Evolutionary conservation across 1,284 basidiomycete genomes (phyloP).

Genomic region (Fomes fomentarius): DNA sequence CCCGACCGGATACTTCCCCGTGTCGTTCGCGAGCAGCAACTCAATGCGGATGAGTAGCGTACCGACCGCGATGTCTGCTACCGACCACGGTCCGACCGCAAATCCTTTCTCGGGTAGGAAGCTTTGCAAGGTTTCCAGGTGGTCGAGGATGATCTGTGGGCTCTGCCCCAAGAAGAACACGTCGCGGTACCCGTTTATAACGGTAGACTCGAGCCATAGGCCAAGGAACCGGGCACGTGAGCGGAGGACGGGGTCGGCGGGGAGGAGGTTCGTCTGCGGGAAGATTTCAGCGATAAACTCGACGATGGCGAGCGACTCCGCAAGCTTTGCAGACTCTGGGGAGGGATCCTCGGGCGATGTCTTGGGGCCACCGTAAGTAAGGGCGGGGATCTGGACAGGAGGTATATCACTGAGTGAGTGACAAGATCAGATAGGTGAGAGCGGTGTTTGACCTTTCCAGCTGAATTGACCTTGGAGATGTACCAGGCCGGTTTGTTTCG

Average conservation of each 20-base stretch:
- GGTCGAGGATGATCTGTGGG: constrained; percentile 40
- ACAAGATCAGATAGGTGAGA: not conserved
- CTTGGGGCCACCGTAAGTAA: constrained; percentile 59
- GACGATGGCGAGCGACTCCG: constrained; percentile 62
- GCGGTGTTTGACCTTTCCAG: constrained; percentile 28
- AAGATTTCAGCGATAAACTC: constrained; percentile 64
- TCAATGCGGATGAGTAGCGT: constrained; percentile 39
- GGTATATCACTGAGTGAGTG: too few relatives aligned
- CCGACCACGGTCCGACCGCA: constrained; percentile 44
- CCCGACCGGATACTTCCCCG: constrained; percentile 33
- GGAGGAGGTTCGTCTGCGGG: constrained; percentile 48
- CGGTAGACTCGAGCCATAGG: constrained; percentile 48
- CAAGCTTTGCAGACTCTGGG: constrained; percentile 56
- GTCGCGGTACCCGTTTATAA: constrained; percentile 35
- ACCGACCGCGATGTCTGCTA: constrained; percentile 54
- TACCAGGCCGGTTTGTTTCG: constrained; percentile 36
- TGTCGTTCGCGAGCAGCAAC: constrained; percentile 30
- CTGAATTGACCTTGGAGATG: constrained; percentile 33
- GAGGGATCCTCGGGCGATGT: constrained; percentile 54
- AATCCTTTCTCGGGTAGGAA: constrained; percentile 35
- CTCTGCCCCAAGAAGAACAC: constrained; percentile 40
- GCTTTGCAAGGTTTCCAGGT: constrained; percentile 34
- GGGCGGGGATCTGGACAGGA: constrained; percentile 52
- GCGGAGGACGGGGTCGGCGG: constrained; percentile 53
- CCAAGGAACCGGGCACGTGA: constrained; percentile 64